Base-by-base conservation (phyloP, 179 eudicot species). In the Beta corolliflora region DNA sequence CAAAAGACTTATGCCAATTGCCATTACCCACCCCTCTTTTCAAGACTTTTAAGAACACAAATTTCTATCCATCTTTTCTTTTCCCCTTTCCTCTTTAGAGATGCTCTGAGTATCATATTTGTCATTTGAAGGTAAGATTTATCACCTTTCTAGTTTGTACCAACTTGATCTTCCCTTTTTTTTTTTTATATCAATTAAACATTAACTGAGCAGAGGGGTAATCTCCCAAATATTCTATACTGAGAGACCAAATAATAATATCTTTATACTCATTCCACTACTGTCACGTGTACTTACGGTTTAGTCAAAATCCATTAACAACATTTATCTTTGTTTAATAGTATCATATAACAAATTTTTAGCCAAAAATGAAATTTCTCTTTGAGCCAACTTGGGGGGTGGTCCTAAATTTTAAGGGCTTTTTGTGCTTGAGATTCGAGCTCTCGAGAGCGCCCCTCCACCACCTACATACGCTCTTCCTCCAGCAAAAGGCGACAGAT, bases 1-100 rank as follows among this genome's bases (percentile, higher is more conserved):
- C 44, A 76, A 67, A 79, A 73, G 56, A 76, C 78, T 82, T 19
- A 45, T 73, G 36, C 61, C 63, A 73, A 78, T 68, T 73, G 36
- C 61, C 63, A 73, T 83, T 68, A 59, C 75, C 75, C 75, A 83
- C 52, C 75, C 69, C 45, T 73, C 65, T 73, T 67, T 55, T 64
- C 67, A 65, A 73, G 85, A 78, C 85, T 83, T 83, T 48, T 83
- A 78, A 15, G 50, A 77, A 78, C 78, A 82, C 79, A 78, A 73
- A 83, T 55, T 79, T 78, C 85, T 78, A 78, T 10, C 21, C 58
- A 41, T 23, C 31, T 72, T 65, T 61, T 54, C 44, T 65, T 68
- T 16, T 48, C 68, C 48, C 54, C 13, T 41, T 25, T 16, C 82
- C 13, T 60, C 72, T 77, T 82, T 72, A 52, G 65, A 83, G 85